Base-by-base conservation (phyloP, 768 basidiomycete genomes). In the Leccinum pellstonianum region DNA sequence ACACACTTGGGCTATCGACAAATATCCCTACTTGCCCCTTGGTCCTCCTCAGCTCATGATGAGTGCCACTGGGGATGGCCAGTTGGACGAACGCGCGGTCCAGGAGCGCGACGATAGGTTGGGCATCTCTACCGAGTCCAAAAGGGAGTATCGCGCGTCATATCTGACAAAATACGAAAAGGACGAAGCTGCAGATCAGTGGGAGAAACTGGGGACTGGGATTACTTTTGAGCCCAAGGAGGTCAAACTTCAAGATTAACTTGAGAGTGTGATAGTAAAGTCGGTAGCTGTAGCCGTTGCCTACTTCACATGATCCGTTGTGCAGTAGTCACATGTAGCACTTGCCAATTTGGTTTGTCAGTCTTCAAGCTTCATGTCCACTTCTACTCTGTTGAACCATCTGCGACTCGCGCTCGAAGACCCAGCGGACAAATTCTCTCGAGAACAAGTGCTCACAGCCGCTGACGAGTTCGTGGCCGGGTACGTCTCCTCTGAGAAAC, bases 391-490 rank as follows among this genome's bases (percentile, higher is more conserved):
- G 57, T 72, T 73, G 54, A 80, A 79, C 65, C 83, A 85, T 61
- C 75, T 90, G 51, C 84, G 86, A 62, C 76, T 80, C 53, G 77
- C 82, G 7, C 79, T 91, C 60, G 83, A 84, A 65, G 77, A 77
- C 54, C 73, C 80, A 17, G 72, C 81, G 11, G 84, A 88, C 57
- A 80, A 80, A 23, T 72, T 75, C 19, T 70, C 83, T n/a, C 69
- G 84, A 15, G 70, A 78, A 35, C 83, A 84, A 52, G 71, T 86
- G 11, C 76, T 86, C 19, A 67, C 62, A 5, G 65, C 77, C 11
- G 76, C 86, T 19, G 86, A 90, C 65, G 79, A 81, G 12, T 85
- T 86, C 64, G 83, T 85, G 3, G 63, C 73, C 19, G 79, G 81
- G 62, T 82, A 77, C 65, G 70, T 76, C n/a, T 75, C 79, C 11